Conservation (phyloP, 2,329 filamentous ascomycete species). For the Diaporthe sp. region DNA sequence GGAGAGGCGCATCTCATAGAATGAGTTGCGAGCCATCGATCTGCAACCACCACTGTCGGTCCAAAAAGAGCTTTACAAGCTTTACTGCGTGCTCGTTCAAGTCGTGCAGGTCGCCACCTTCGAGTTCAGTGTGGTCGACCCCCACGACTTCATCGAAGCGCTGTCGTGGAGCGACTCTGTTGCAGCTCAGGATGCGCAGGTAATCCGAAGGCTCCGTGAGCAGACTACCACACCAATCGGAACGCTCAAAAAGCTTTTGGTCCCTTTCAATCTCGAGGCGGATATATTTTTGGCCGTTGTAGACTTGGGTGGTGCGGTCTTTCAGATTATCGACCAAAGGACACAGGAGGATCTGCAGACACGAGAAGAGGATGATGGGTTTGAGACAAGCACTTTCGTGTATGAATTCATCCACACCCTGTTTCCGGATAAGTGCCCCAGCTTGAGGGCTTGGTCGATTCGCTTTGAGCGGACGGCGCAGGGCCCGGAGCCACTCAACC, state of each 20-base stretch:
- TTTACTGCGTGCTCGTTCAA: constrained; percentile 7
- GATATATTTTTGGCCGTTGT: not conserved
- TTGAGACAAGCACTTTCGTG: not conserved
- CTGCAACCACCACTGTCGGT: not conserved
- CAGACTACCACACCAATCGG: not conserved
- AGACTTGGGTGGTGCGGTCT: not conserved
- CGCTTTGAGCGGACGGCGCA: not conserved
- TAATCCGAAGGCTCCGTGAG: not conserved
- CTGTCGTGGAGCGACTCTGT: constrained; percentile 9
- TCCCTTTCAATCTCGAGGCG: not conserved
- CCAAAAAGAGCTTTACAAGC: constrained; percentile 20
- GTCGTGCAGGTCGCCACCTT: not conserved
- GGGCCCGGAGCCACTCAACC: not conserved
- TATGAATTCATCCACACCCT: not conserved
- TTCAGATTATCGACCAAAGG: not conserved
- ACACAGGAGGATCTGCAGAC: not conserved
- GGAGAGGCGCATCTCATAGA: not conserved
- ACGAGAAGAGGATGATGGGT: not conserved
- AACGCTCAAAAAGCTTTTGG: not conserved
- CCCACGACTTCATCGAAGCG: constrained; percentile 26
- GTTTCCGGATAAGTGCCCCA: not conserved
- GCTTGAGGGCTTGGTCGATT: not conserved
- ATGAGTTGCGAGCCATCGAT: not conserved
- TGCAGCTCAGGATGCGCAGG: not conserved
- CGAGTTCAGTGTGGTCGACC: constrained; percentile 7